Evolutionary conservation across 2,329 filamentous ascomycete species (phyloP), one percentile per base, ranked within the genome.

Genomic region (Chaetomium sp.): DNA sequence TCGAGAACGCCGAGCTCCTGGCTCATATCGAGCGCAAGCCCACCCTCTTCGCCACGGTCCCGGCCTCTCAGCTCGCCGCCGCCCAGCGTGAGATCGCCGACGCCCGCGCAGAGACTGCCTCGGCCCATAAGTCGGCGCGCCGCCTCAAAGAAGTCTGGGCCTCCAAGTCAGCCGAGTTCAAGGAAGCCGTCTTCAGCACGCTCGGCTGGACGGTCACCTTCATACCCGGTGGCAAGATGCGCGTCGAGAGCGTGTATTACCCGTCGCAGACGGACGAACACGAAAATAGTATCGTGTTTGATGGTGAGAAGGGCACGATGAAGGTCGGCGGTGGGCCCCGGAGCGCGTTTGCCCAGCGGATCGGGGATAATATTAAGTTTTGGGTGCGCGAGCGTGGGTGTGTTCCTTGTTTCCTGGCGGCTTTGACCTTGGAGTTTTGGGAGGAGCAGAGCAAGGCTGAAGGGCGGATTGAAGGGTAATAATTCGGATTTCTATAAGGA

Each of bases 191-290:
- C 56, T 91, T 91, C 60, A 90, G 86, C 19, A 87, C 96, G 0
- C 79, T 99, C 0, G 94, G 94, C 0, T 99, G 91, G 87, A 92
- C 92, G 52, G 84, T 97, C 10, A 91, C 94, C 36, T 97, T 99
- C 69, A 87, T 96, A 69, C 91, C 91, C n/a, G 96, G 96, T 69
- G 94, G 94, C 43, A 92, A 95, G 66, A 95, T 96, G 72, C 86
- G 90, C 36, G 89, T 96, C 27, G 95, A 92, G 53, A 87, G 81
- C 57, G 87, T 92, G 62, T 95, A 92, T 68, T 88, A 88, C 68
- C 87, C 91, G 0, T 85, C 82, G 2, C 71, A 59, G 73, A 82
- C 69, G 68, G 83, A 88, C 54, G 85, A 88, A 66, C 83, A 89
- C 68, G 84, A 87, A 69, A 86, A 86, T 63, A 84, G 80, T 55